phyloP scores from a whole-genome alignment of 2,329 filamentous ascomycete species.

The Pseudogymnoascus sp. region DNA sequence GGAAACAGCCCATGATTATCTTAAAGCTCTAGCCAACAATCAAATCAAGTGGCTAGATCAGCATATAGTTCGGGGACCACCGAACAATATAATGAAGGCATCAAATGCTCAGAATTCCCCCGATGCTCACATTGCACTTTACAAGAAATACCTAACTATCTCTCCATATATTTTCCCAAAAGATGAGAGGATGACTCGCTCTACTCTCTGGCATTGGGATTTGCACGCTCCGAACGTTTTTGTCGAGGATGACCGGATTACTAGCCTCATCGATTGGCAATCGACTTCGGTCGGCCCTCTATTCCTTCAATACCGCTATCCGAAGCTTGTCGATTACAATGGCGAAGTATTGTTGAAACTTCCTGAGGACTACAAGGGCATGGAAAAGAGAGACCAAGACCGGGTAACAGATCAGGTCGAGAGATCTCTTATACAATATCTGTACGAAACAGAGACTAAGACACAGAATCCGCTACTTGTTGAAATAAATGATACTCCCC shows the following conservation, averaged over 20 bases:
- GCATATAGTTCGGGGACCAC: constrained; percentile 21
- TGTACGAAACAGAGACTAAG: constrained; percentile 26
- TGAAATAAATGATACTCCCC: constrained; percentile 22
- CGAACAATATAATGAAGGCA: constrained; percentile 20
- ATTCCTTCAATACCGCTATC: constrained; percentile 21
- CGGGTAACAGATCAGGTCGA: constrained; percentile 21
- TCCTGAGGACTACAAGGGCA: constrained; percentile 21
- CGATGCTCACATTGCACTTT: constrained; percentile 27
- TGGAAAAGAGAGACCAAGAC: constrained; percentile 23
- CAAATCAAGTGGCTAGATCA: constrained; percentile 30
- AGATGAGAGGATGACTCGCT: constrained; percentile 18
- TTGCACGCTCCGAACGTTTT: constrained; percentile 34
- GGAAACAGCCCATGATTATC: constrained; percentile 28
- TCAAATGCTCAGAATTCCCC: constrained; percentile 26
- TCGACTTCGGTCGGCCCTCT: constrained; percentile 47
- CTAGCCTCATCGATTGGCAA: constrained; percentile 37
- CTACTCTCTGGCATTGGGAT: constrained; percentile 34
- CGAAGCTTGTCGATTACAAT: constrained; percentile 26
- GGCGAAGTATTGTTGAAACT: constrained; percentile 24
- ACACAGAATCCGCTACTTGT: constrained; percentile 23
- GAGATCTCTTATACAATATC: constrained; percentile 21
- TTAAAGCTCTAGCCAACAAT: constrained; percentile 26
- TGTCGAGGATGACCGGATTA: constrained; percentile 29
- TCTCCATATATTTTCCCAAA: constrained; percentile 26
- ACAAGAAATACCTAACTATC: constrained; percentile 28